These are phyloP conservation scores for Aaosphaeria arxii DNA, from an alignment of 2,329 filamentous ascomycete genomes.

Conservation along the genomic window DNA sequence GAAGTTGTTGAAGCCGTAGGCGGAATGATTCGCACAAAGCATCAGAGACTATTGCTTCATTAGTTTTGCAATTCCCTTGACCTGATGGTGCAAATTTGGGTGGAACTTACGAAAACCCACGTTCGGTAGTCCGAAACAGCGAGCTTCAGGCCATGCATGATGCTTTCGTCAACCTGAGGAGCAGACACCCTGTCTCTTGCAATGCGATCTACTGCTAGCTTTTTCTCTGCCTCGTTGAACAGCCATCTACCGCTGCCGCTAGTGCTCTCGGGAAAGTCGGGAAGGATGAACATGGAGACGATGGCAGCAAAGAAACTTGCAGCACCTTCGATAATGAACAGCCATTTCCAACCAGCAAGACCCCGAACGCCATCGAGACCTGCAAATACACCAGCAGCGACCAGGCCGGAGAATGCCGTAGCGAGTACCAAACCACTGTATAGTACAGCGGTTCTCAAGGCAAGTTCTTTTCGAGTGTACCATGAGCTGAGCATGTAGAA, in stretches of 20 bases:
- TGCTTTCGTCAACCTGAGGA: slow-evolving; percentile 3
- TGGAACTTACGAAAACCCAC: slow-evolving; percentile 1
- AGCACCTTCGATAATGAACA: slow-evolving; percentile 1
- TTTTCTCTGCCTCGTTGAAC: slow-evolving; percentile 4
- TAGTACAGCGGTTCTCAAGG: slow-evolving; percentile 56
- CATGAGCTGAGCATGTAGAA: slow-evolving; percentile 31
- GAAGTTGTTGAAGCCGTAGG: slow-evolving; percentile 8
- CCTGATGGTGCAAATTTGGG: background rate
- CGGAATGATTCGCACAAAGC: slow-evolving; percentile 6
- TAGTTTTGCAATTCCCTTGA: background rate
- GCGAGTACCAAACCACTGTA: slow-evolving; percentile 39
- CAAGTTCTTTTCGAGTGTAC: slow-evolving; percentile 54
- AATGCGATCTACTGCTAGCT: slow-evolving; percentile 3
- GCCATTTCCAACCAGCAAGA: background rate
- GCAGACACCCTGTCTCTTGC: slow-evolving; percentile 1
- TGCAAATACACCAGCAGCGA: slow-evolving; percentile 52
- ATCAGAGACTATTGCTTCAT: slow-evolving; percentile 3
- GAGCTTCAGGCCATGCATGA: slow-evolving; percentile 6
- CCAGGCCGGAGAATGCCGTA: slow-evolving; percentile 53
- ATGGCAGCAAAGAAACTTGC: slow-evolving; percentile 1
- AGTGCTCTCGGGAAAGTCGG: slow-evolving; percentile 4
- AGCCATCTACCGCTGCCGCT: slow-evolving; percentile 4
- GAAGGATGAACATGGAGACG: slow-evolving; percentile 4
- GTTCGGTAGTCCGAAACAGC: slow-evolving; percentile 7
- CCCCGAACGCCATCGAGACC: background rate